Conservation (phyloP, 331 rosid species). For the Arachis monticola region DNA sequence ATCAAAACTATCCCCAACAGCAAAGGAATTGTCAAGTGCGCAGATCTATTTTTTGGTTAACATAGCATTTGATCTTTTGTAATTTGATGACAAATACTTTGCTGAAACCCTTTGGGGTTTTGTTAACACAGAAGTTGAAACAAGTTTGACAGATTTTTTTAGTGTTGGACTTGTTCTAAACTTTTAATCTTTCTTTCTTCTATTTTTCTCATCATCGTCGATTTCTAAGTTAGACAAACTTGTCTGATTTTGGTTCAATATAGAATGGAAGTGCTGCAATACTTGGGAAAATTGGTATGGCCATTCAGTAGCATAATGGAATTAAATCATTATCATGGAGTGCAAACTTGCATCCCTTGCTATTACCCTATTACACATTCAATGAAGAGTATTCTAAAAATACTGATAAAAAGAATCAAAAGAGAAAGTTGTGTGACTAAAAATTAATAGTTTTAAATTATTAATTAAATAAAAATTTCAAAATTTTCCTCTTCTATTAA, state of each 20-base stretch:
- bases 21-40: conserved; percentile 5
- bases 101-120: neutral
- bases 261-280: neutral
- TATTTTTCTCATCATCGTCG: neutral
- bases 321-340: neutral
- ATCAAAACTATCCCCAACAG: conserved; percentile 28
- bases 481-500: too few species aligned
- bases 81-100: neutral
- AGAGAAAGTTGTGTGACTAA: too few species aligned
- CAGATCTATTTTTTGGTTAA: neutral
- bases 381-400: neutral
- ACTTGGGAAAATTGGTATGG: neutral
- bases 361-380: neutral
- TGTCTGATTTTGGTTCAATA: neutral
- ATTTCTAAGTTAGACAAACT: neutral
- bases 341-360: neutral
- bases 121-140: neutral
- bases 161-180: neutral
- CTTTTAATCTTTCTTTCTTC: neutral
- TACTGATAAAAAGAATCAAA: too few species aligned
- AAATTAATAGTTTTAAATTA: too few species aligned
- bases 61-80: neutral
- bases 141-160: neutral
- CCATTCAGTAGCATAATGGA: neutral
- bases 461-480: too few species aligned